These are phyloP conservation scores for Xylariales sp. DNA, from an alignment of 2,329 filamentous ascomycete genomes.

Conservation along the genomic window DNA sequence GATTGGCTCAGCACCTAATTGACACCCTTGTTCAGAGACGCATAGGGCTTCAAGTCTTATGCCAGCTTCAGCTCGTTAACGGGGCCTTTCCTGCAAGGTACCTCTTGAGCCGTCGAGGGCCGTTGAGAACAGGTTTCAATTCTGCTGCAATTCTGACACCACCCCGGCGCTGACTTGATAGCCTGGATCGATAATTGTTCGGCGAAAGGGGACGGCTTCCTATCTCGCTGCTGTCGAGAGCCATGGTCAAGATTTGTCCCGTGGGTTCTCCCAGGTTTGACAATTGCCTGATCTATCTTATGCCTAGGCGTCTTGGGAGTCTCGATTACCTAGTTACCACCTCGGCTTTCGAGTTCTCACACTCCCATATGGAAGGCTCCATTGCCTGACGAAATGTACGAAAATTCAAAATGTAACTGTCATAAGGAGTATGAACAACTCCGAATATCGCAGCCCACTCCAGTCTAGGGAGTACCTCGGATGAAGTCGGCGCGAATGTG, in stretches of 20 bases:
- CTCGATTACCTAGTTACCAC: no score
- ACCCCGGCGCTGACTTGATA: neutral
- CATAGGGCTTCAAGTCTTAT: neutral
- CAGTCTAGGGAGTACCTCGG: neutral
- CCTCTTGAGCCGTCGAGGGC: neutral
- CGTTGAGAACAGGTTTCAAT: neutral
- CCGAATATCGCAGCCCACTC: neutral
- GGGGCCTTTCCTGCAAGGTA: conserved; percentile 6
- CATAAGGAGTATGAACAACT: neutral
- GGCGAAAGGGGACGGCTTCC: conserved; percentile 4
- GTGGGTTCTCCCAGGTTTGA: no score
- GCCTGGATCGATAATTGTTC: conserved; percentile 6
- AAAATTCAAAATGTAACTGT: neutral
- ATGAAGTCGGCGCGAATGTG: conserved; percentile 4
- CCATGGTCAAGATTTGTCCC: no score
- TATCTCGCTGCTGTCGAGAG: conserved; percentile 2
- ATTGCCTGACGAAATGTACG: no score
- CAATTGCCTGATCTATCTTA: no score
- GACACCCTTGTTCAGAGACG: conserved; percentile 1
- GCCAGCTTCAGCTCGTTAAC: neutral
- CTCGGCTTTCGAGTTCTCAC: neutral
- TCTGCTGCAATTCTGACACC: neutral
- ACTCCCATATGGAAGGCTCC: no score
- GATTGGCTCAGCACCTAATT: neutral
- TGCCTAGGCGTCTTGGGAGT: no score